phyloP scores from a whole-genome alignment of 139 green algal genomes.

The Deuterostichococcus epilithicus region DNA sequence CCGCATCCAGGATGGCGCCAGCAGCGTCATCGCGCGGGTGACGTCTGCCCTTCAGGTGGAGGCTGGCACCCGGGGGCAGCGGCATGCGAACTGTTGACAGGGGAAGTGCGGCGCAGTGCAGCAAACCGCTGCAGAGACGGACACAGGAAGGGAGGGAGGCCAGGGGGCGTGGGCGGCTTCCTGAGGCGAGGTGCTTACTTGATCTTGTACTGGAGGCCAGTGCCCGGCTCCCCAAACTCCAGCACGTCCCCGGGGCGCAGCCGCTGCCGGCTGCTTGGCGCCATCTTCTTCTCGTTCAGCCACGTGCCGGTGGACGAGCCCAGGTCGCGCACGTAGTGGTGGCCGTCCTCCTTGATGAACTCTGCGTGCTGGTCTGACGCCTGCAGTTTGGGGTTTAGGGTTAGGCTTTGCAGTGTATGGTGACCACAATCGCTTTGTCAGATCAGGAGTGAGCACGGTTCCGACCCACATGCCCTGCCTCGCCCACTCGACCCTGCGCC shows the following conservation, averaged over 20 bases:
- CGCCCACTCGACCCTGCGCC: conserved; percentile 1
- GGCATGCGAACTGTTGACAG: too few species aligned
- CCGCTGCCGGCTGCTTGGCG: neutral
- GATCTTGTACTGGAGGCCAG: neutral
- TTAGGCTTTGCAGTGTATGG: neutral
- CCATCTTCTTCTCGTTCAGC: conserved; percentile 55
- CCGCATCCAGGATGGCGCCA: too few species aligned
- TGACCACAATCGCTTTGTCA: too few species aligned
- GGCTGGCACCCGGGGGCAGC: too few species aligned
- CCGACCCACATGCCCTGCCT: neutral
- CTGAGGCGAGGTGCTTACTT: too few species aligned
- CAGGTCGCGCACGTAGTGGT: conserved; percentile 50
- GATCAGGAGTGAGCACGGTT: neutral
- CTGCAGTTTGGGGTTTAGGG: conserved; percentile 6
- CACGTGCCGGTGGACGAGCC: conserved; percentile 52
- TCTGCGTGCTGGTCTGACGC: conserved; percentile 5
- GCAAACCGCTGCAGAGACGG: too few species aligned
- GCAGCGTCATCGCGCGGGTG: too few species aligned
- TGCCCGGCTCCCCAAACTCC: conserved; percentile 3
- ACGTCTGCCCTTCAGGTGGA: too few species aligned
- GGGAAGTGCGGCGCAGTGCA: too few species aligned
- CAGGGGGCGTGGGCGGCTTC: too few species aligned
- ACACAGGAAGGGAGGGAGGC: too few species aligned
- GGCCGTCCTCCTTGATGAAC: conserved; percentile 11
- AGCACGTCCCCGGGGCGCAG: conserved; percentile 19